Conservation (phyloP, 1,139 yeast genomes). For the Blastobotrys persicus region DNA sequence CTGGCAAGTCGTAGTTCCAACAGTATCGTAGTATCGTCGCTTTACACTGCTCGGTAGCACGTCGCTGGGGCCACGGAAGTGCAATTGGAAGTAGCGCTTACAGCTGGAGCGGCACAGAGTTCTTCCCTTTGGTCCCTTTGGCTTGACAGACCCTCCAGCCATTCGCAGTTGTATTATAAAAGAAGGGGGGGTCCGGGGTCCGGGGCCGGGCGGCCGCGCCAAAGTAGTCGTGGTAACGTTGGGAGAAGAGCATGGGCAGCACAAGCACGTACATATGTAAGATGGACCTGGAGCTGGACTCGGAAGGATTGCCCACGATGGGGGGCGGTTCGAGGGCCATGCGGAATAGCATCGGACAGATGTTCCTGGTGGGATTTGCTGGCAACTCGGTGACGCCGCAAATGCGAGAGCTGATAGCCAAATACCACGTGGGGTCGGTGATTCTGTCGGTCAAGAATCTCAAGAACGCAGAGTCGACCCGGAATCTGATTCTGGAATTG, state of each 20-base stretch:
- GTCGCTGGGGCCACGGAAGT: too few relatives aligned
- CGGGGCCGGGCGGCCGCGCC: slow-evolving; percentile 2
- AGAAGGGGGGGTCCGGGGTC: not conserved
- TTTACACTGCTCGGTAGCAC: too few relatives aligned
- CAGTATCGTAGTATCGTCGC: too few relatives aligned
- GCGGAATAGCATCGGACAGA: slow-evolving; percentile 46
- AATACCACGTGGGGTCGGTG: slow-evolving; percentile 56
- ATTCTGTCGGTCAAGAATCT: slow-evolving; percentile 57
- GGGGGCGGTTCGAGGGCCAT: slow-evolving; percentile 22
- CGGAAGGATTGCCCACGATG: slow-evolving; percentile 23
- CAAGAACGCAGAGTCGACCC: slow-evolving; percentile 48
- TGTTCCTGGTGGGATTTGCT: slow-evolving; percentile 62
- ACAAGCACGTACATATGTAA: slow-evolving; percentile 9
- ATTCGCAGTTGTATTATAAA: too few relatives aligned
- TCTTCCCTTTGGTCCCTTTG: too few relatives aligned
- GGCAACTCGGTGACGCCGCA: slow-evolving; percentile 58
- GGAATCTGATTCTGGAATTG: slow-evolving; percentile 51
- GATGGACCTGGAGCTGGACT: slow-evolving; percentile 24
- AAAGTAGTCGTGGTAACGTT: slow-evolving; percentile 8
- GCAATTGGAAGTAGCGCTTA: too few relatives aligned
- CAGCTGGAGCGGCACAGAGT: too few relatives aligned
- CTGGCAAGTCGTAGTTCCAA: too few relatives aligned
- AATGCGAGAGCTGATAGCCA: slow-evolving; percentile 53
- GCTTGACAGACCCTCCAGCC: too few relatives aligned
- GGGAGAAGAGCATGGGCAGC: slow-evolving; percentile 7